Conservation (phyloP, 1,284 basidiomycete genomes). For the Jaminaea rosea region DNA sequence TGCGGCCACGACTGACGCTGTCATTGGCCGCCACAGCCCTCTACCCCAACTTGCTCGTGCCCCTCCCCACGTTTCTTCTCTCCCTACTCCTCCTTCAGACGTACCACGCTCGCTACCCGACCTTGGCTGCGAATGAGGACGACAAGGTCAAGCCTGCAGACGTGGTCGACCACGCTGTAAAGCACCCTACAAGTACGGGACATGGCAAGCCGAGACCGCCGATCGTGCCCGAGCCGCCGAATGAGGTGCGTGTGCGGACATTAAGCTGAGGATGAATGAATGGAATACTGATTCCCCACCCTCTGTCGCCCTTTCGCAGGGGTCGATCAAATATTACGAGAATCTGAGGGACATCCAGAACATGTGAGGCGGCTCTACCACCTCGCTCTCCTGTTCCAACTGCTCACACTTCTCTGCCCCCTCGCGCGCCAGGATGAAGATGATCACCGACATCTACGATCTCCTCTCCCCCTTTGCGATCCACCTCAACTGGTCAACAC, state of each 20-base stretch:
- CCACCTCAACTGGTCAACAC: slow-evolving; percentile 46
- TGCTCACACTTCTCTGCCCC: neutral
- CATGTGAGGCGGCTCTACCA: slow-evolving; percentile 21
- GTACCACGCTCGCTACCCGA: slow-evolving; percentile 19
- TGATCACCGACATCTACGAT: slow-evolving; percentile 44
- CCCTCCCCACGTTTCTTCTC: slow-evolving; percentile 34
- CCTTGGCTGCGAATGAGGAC: slow-evolving; percentile 12
- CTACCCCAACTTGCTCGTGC: slow-evolving; percentile 35
- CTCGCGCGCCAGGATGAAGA: slow-evolving; percentile 31
- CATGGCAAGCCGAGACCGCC: slow-evolving; percentile 16
- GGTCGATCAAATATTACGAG: slow-evolving; percentile 41
- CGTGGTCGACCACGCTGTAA: slow-evolving; percentile 5
- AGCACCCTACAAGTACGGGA: slow-evolving; percentile 9
- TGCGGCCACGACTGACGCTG: neutral
- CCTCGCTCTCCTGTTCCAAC: neutral
- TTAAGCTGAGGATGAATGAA: no score
- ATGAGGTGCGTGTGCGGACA: slow-evolving; percentile 41
- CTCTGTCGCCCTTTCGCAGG: no score
- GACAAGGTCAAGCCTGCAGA: slow-evolving; percentile 1
- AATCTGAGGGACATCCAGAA: slow-evolving; percentile 47
- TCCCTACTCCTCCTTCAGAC: slow-evolving; percentile 36
- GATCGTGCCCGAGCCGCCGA: slow-evolving; percentile 36
- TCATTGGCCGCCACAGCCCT: slow-evolving; percentile 8
- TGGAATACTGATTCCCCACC: no score
- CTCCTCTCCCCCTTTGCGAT: slow-evolving; percentile 34